A percentile compares a stretch with the other conserved stretches of the same genome.
These are phyloP conservation scores for Echria macrotheca DNA, from an alignment of 495 filamentous ascomycete species.

Conservation along the genomic window DNA sequence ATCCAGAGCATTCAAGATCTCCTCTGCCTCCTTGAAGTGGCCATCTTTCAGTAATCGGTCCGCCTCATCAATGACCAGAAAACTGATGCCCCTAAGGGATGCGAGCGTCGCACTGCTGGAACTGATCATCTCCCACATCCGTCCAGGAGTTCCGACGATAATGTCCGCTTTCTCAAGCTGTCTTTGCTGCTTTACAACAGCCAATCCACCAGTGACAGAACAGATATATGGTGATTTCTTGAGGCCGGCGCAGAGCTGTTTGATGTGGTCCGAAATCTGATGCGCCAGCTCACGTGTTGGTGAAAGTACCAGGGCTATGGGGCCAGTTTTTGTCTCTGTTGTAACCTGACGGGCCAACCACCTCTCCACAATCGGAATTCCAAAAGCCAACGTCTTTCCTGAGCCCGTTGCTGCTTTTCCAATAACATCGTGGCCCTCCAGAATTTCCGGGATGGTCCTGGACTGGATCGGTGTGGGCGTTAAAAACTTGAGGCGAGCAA, in stretches of 20 bases:
- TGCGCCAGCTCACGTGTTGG: constrained; percentile 92
- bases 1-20: constrained; percentile 75
- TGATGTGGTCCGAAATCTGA: constrained; percentile 79
- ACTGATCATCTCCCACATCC: constrained; percentile 90
- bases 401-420: constrained; percentile 80
- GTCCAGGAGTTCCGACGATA: constrained; percentile 84
- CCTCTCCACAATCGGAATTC: constrained; percentile 68
- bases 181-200: constrained; percentile 86
- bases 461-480: constrained; percentile 78
- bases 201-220: constrained; percentile 84
- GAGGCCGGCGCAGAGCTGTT: constrained; percentile 58
- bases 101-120: constrained; percentile 45
- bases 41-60: constrained; percentile 89
- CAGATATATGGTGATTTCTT: constrained; percentile 61
- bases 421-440: constrained; percentile 68
- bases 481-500: constrained; percentile 71
- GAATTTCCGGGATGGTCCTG: constrained; percentile 70
- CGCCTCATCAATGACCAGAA: constrained; percentile 89
- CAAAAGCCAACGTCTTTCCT: constrained; percentile 79
- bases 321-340: constrained; percentile 40
- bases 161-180: constrained; percentile 74
- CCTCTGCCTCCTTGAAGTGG: constrained; percentile 87
- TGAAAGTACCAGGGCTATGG: constrained; percentile 83
- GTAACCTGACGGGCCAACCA: constrained; percentile 43
- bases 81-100: constrained; percentile 65